Base-by-base conservation (phyloP, 1,284 basidiomycete species). In the Pseudozyma pruni region DNA sequence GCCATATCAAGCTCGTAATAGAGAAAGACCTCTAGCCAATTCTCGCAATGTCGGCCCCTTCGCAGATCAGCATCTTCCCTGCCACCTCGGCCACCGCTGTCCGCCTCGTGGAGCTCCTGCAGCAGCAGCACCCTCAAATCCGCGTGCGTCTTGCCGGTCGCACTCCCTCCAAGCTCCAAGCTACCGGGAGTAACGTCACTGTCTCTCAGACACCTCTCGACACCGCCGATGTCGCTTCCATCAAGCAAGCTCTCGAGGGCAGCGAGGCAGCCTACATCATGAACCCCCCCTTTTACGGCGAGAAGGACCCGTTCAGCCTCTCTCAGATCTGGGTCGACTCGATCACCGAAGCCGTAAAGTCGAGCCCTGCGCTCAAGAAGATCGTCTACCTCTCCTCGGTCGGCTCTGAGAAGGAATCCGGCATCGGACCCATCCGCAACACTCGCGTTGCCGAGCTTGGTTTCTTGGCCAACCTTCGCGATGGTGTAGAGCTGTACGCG, bases 21-120 rank as follows among this genome's bases (percentile, higher is more conserved):
- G 5, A 27, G 22, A 19, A 35, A 17, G 10, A 8, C 33, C 17
- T 47, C 35, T 43, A 29, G 19, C 17, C 20, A 4, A 35, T 9
- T 23, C n/a, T 17, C 31, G 22, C 25, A 47, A 64, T 64, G 55
- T 45, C 50, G 23, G 14, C 41, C 11, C 50, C 41, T 9, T 49
- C 54, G 10, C 61, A 58, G 29, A 58, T 58, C 51, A 64, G 62
- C 33, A 46, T 64, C 39, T 64, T 64, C 42, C 55, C 62, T 16
- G 62, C 62, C 16, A 45, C 62, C 16, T 64, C 62, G 8, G 45
- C 44, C 0, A 58, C 20, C 20, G 62, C 50, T 9, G 19, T 23
- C 13, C 33, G 38, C 40, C 27, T 58, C n/a, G 37, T 38, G 8
- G 25, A 50, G 41, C 45, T 64, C 13, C 27, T 64, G 39, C 35